Evolutionary conservation across 164 flowering plant genomes (phyloP), one percentile per base, ranked within the genome.

Genomic region (Aristolochia californica): DNA sequence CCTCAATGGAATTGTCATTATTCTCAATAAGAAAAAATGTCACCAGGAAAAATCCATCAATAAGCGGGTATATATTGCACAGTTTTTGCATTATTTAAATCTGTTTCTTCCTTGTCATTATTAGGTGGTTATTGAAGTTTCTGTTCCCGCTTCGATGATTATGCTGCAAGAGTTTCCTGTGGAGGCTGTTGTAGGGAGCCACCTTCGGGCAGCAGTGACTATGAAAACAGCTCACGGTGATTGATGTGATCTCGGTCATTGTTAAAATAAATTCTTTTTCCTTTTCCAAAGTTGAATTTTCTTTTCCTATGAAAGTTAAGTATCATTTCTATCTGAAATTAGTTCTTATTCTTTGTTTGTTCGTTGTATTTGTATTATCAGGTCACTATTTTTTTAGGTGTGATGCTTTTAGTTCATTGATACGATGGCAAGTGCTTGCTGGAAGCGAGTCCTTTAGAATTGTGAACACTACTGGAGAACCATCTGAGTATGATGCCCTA

Each of bases 201-300:
- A 85, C 75, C 82, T 93, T 68, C 76, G 67, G 58, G 89, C 91
- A 72, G 89, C 94, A 45, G 91, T 88, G 52, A 80, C 97, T 59
- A 60, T 93, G 80, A 80, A 74, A 79, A 72, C 94, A 62, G 64
- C 82, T 55, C 71, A 73, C 71, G 98, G 98, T 87, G 61, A 61
- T 47, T 55, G 22, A 30, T 34, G 22, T 67, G 48, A 51, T n/a
- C 54, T 25, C 50, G 60, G 48, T 2, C 62, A 40, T 40, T 49
- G 18, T 50, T 25, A 17, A 64, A 63, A 1, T 21, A 58, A 23
- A 43, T 62, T 53, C 50, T 47, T 25, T 49, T 45, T 53, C 16
- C 13, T 23, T 43, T 57, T 43, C 38, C 15, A 45, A 2, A n/a
- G 34, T 28, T 28, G 7, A 28, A 28, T 28, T 3, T 2, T 28